A percentile compares a stretch with the other conserved stretches of the same genome.
Conservation (phyloP, 2,329 filamentous ascomycete genomes). For the Rasamsonia emersonii region DNA sequence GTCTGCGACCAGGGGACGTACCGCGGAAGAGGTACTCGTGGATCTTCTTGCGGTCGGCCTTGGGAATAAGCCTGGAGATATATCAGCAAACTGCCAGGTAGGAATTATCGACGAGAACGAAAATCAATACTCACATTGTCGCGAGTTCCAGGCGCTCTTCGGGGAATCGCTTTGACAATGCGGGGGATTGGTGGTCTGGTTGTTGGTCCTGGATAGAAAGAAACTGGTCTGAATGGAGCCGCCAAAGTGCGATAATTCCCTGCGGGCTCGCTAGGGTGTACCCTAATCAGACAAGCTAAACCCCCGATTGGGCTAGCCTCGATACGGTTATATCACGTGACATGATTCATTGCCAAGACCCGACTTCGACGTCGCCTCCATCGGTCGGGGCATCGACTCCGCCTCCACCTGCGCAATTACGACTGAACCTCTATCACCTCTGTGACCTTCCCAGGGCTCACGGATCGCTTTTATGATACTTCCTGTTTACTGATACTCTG, state of each 20-base stretch:
- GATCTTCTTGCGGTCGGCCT: slow-evolving; percentile 99
- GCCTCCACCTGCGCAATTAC: no score
- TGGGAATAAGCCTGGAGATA: slow-evolving; percentile 97
- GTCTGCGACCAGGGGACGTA: slow-evolving; percentile 32
- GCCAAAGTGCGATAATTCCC: slow-evolving; percentile 28
- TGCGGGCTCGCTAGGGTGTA: slow-evolving; percentile 4
- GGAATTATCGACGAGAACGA: no score
- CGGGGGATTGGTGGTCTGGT: slow-evolving; percentile 29
- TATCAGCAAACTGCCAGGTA: no score
- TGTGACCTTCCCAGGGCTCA: no score
- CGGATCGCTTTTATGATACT: no score
- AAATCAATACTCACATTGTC: slow-evolving; percentile 39
- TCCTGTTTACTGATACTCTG: not conserved
- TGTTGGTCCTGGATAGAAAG: slow-evolving; percentile 20
- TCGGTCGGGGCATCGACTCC: no score
- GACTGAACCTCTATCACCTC: no score
- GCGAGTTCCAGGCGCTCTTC: slow-evolving; percentile 46
- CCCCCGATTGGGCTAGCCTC: not conserved
- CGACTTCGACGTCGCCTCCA: no score
- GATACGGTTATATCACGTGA: slow-evolving; percentile 3
- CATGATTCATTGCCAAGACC: no score
- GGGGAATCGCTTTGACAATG: slow-evolving; percentile 46
- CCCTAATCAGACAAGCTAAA: slow-evolving; percentile 12
- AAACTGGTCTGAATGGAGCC: slow-evolving; percentile 23
- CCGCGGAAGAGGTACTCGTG: slow-evolving; percentile 99